These are phyloP conservation scores for Leccinum pellstonianum DNA, from an alignment of 768 basidiomycete genomes.

Conservation along the genomic window DNA sequence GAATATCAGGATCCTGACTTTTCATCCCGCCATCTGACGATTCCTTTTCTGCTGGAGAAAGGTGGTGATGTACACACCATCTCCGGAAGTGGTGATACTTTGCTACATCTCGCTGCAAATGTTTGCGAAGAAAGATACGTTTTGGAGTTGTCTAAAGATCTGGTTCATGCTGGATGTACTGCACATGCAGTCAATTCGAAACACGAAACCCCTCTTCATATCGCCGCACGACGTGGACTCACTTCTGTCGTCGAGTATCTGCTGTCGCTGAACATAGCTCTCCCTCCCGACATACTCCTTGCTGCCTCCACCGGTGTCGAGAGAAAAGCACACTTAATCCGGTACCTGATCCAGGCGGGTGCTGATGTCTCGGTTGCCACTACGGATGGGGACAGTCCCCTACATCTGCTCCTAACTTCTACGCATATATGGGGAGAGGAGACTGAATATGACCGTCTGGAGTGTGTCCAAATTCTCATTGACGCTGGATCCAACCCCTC, in stretches of 20 bases:
- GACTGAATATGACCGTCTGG: background rate
- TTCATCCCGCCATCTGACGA: background rate
- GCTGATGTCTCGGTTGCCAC: background rate
- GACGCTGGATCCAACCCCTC: conserved; percentile 1
- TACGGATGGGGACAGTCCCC: background rate
- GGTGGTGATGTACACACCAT: background rate
- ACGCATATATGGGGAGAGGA: no score
- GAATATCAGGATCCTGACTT: background rate
- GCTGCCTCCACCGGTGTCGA: background rate
- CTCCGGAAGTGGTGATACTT: background rate
- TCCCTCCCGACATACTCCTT: background rate
- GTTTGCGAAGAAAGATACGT: background rate
- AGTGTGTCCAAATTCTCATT: conserved; percentile 1
- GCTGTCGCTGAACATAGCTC: background rate
- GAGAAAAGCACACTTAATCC: background rate
- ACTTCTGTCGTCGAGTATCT: background rate
- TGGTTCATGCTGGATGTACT: background rate
- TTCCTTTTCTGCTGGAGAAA: background rate
- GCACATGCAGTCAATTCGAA: background rate
- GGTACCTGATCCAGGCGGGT: background rate
- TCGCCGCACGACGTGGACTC: background rate
- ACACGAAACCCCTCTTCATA: no score
- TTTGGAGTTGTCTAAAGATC: background rate
- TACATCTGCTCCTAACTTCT: background rate
- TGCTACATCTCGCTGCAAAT: background rate